Percentiles rank a stretch among this genome's conserved stretches.
These are phyloP conservation scores for Xylaria sp. DNA, from an alignment of 2,329 filamentous ascomycete species.

Conservation along the genomic window DNA sequence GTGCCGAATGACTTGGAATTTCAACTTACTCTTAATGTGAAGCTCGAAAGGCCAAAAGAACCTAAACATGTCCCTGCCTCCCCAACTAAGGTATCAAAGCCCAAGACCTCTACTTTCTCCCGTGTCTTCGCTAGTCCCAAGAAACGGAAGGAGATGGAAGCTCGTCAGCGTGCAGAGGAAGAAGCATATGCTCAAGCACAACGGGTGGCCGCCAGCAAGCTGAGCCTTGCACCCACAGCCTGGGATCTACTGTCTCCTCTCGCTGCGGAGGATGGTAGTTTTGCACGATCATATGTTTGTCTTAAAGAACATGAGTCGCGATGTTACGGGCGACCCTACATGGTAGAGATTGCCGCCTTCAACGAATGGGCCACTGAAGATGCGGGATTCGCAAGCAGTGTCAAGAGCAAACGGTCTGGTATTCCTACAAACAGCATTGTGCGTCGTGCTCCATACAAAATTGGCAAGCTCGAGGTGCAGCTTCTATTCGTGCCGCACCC, in stretches of 20 bases:
- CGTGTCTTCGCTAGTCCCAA: conserved; percentile 93
- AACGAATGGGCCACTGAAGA: conserved; percentile 98
- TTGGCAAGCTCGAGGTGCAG: conserved; percentile 94
- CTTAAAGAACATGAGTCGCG: conserved; percentile 90
- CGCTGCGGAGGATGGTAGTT: conserved; percentile 90
- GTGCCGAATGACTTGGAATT: conserved; percentile 99
- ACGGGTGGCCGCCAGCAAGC: conserved; percentile 71
- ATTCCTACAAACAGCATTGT: conserved; percentile 71
- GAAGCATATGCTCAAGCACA: conserved; percentile 74
- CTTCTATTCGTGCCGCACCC: conserved; percentile 94
- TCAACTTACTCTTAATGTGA: conserved; percentile 95
- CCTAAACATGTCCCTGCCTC: conserved; percentile 63
- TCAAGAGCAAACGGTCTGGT: conserved; percentile 85
- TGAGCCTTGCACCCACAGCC: conserved; percentile 72
- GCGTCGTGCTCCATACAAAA: conserved; percentile 91
- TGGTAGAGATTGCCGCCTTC: conserved; percentile 92
- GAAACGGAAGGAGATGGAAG: conserved; percentile 94
- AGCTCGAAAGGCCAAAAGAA: conserved; percentile 81
- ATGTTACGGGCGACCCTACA: conserved; percentile 88
- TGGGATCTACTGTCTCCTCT: conserved; percentile 90
- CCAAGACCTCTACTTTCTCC: conserved; percentile 89
- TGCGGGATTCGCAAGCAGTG: conserved; percentile 78
- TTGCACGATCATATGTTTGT: conserved; percentile 92
- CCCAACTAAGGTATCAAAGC: conserved; percentile 71
- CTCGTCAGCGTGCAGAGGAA: conserved; percentile 83